These are phyloP conservation scores for Backusella psychrophila DNA, from an alignment of 192 early-diverging fungal genomes.

Conservation along the genomic window DNA sequence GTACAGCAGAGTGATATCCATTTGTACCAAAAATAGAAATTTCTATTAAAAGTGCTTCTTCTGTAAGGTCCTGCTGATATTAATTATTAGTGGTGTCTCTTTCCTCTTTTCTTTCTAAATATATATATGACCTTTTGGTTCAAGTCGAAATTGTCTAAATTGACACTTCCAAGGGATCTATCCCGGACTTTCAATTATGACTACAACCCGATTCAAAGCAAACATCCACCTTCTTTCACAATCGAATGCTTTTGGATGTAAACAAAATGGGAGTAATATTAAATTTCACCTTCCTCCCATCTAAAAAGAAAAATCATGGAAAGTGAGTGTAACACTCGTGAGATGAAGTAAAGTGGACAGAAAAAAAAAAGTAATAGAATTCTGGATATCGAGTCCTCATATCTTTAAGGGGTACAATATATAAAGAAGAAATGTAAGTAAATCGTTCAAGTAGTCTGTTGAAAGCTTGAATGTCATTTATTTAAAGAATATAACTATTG, in stretches of 20 bases:
- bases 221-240: not conserved
- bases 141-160: not conserved
- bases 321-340: not conserved
- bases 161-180: not conserved
- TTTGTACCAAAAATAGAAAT: not conserved
- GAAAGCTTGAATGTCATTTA: not conserved
- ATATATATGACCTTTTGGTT: not conserved
- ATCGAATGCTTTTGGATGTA: not conserved
- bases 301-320: not conserved
- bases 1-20: not conserved
- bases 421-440: not conserved
- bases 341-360: not conserved
- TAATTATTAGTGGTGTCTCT: not conserved
- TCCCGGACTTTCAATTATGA: not conserved
- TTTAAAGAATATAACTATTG: not conserved
- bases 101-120: not conserved
- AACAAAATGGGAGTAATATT: not conserved
- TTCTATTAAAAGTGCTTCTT: slow-evolving; percentile 2
- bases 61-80: not conserved
- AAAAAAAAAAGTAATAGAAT: not conserved
- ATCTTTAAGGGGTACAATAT: not conserved
- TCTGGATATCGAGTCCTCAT: not conserved
- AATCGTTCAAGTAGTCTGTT: not conserved
- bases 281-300: not conserved
- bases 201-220: not conserved